Conservation (phyloP, 2,329 filamentous ascomycete genomes). For the Grosmannia serpens region DNA sequence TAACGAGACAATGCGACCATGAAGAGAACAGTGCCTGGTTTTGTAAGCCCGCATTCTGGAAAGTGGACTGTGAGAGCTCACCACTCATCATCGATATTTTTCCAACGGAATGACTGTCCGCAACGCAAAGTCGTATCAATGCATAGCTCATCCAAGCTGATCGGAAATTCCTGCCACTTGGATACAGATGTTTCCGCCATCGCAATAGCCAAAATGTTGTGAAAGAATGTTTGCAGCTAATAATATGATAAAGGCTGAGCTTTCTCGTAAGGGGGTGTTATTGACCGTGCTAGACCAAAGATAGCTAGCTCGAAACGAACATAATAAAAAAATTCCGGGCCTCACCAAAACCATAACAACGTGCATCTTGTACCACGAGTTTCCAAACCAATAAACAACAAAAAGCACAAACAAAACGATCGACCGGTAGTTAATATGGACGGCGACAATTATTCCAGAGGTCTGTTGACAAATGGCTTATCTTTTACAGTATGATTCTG, state of each 20-base stretch:
- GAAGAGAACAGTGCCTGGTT: constrained; percentile 64
- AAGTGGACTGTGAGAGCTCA: constrained; percentile 21
- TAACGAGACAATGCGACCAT: constrained; percentile 73
- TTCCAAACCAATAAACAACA: not conserved
- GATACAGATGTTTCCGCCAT: not conserved
- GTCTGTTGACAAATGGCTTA: not conserved
- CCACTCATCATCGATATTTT: constrained; percentile 78
- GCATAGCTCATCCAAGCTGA: constrained; percentile 75
- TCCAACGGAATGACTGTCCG: constrained; percentile 95
- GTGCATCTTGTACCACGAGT: not conserved
- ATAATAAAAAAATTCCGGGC: not conserved
- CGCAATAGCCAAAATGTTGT: not conserved
- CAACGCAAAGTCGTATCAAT: constrained; percentile 91
- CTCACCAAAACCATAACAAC: not conserved
- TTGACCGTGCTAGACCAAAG: not conserved
- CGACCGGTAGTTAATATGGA: constrained; percentile 8
- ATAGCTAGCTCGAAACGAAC: not conserved
- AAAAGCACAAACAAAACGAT: not conserved
- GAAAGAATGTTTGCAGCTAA: not conserved
- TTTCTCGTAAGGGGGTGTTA: not conserved
- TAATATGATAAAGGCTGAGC: not conserved
- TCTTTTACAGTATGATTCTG: constrained; percentile 2
- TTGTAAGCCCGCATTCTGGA: not conserved
- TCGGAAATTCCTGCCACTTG: constrained; percentile 79
- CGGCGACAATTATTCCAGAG: constrained; percentile 9